A percentile compares a stretch with the other conserved stretches of the same genome.
phyloP scores from a whole-genome alignment of 2,329 filamentous ascomycete species.

The Aphanoascus verrucosus region DNA sequence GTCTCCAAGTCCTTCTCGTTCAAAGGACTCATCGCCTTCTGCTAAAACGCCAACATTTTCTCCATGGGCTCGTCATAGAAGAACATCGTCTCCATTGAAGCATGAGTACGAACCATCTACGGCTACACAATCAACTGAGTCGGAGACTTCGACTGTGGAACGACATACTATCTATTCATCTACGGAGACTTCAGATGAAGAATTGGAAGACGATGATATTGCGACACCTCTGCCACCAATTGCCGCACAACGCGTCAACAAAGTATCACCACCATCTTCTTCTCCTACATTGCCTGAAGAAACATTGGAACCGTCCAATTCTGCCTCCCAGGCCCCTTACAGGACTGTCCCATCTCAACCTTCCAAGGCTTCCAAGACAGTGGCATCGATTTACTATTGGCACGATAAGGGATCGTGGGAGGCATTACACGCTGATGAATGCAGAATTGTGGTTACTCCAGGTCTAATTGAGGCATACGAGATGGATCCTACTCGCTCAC shows the following conservation, averaged over 20 bases:
- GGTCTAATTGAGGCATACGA: slow-evolving; percentile 56
- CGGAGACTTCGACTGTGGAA: slow-evolving; percentile 46
- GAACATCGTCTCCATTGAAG: slow-evolving; percentile 86
- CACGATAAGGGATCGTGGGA: slow-evolving; percentile 54
- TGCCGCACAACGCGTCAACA: slow-evolving; percentile 28
- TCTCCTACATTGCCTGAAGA: slow-evolving; percentile 31
- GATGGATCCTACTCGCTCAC: slow-evolving; percentile 34
- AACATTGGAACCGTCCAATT: slow-evolving; percentile 68
- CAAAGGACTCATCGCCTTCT: slow-evolving; percentile 33
- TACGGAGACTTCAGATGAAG: slow-evolving; percentile 46
- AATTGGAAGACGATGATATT: slow-evolving; percentile 43
- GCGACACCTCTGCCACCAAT: slow-evolving; percentile 27
- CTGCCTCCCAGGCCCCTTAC: slow-evolving; percentile 65
- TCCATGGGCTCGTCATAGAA: slow-evolving; percentile 46
- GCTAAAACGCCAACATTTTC: slow-evolving; percentile 38
- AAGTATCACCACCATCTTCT: slow-evolving; percentile 31
- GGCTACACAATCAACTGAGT: slow-evolving; percentile 50
- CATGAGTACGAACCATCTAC: slow-evolving; percentile 91
- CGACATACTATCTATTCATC: slow-evolving; percentile 40
- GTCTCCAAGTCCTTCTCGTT: slow-evolving; percentile 38
- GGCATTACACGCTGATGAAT: slow-evolving; percentile 50
- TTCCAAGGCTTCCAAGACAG: slow-evolving; percentile 42
- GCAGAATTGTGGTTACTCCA: slow-evolving; percentile 51
- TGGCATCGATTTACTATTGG: slow-evolving; percentile 55
- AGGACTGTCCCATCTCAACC: slow-evolving; percentile 41